Base-by-base conservation (phyloP, 108 stramenopile genomes). In the Cyclotella kingstonii region DNA sequence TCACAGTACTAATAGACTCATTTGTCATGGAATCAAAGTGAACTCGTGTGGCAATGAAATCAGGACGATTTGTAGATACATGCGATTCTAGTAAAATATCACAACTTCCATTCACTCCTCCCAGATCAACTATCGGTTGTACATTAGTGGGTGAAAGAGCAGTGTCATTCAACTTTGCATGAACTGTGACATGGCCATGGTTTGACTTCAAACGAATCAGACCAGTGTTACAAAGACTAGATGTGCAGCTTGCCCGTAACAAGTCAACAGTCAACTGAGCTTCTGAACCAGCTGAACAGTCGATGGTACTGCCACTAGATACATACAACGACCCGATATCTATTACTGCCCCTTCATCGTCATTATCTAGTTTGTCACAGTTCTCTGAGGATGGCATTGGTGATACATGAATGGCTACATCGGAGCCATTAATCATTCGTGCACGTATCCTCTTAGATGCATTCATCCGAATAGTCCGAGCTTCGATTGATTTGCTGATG, bases 71-170 rank as follows among this genome's bases (percentile, higher is more conserved):
- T 1, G 53, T 10, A 35, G 39, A 11, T 27, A 1, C 7, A 57
- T 6, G 33, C 7, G 35, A 51, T 46, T 74, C 64, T 4, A 74
- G 64, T 7, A 40, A 18, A 33, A 90, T 81, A 64, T 94, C 89
- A 54, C 84, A 90, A 53, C 84, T 86, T 36, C 89, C 92, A 68
- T 94, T 94, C 33, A 90, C 87, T n/a, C 92, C 89, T 47, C 87
- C 85, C 17, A 94, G 63, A 52, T 94, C 89, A 1, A 90, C 82
- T 9, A 83, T 22, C 21, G 76, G 59, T 29, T 28, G 21, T 18
- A 49, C 48, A 2, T 63, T 39, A 19, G 45, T 28, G 7, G 15
- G 44, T 22, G n/a, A 19, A n/a, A 35, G 27, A 14, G 15, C 33
- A 28, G 48, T 51, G 26, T 51, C 26, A 10, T 46, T 31, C 10